Base-by-base conservation (phyloP, 345 rosid species). In the Eucalyptus lansdowneana region DNA sequence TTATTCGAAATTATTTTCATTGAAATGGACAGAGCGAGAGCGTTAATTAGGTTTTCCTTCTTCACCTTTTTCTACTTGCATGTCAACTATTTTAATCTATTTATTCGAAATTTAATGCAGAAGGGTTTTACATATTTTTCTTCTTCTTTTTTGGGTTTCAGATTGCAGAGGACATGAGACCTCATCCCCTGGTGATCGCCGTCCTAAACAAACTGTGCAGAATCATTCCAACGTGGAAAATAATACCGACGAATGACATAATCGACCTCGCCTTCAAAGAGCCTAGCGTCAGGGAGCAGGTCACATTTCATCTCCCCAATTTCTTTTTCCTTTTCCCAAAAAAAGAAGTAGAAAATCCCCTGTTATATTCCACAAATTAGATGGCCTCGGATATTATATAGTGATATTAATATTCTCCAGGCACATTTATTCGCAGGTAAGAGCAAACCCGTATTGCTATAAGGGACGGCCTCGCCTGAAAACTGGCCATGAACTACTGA, bases 81-180 rank as follows among this genome's bases (percentile, higher is more conserved):
- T 65, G 37, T 65, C 72, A 14, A 65, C 19, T 4, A 65, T 7
- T 14, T n/a, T 65, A 31, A n/a, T 76, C 83, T 21, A 19, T 37
- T 40, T 21, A 40, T 11, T 76, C 5, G 14, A 11, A 76, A 37
- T 76, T 76, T 3, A 19, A 76, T 6, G 5, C 47, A 76, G 27
- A 37, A 72, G 83, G 88, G 58, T 19, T 50, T 29, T 19, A 50
- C 6, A 17, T 31, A 16, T 50, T 10, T 9, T 37, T 17, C n/a
- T 45, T 76, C 24, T 54, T 50, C 51, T 22, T 88, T 50, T 4
- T 27, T 44, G 37, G 11, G 49, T 34, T 65, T 45, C 90, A 98
- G 99, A 93, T 98, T 87, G 96, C 98, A 37, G 97, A 96, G 22
- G 97, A 95, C 50, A 15, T 96, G 93, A 97, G 81, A 91, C 99